phyloP scores from a whole-genome alignment of 306 rosid species.

The Rubus parviflorus region DNA sequence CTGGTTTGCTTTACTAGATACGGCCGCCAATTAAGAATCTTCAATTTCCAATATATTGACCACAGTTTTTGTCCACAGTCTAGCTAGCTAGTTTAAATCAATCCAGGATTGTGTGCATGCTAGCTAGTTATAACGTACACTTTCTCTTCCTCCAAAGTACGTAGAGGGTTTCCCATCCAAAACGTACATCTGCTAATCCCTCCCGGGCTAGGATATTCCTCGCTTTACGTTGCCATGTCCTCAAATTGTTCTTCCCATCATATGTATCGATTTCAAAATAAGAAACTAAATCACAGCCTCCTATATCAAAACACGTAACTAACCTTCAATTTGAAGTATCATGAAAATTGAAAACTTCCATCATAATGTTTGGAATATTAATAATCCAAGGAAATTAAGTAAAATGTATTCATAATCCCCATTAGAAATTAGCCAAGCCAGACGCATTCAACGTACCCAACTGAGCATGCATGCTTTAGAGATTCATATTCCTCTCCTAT shows the following conservation, averaged over 20 bases:
- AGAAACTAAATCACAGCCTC: background rate
- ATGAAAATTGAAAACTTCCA: background rate
- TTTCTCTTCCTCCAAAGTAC: background rate
- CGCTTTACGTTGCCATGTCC: background rate
- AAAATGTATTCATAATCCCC: background rate
- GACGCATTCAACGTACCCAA: background rate
- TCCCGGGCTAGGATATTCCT: background rate
- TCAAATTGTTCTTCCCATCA: slow-evolving; percentile 3
- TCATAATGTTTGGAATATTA: background rate
- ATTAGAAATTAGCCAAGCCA: background rate
- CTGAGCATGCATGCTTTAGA: background rate
- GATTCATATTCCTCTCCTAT: background rate
- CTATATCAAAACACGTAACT: background rate
- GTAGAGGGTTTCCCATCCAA: background rate
- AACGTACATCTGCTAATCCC: background rate
- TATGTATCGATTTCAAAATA: background rate
- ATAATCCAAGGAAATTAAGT: background rate
- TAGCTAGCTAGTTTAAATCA: background rate
- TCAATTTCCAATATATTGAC: background rate
- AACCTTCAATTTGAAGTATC: background rate
- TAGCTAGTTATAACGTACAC: background rate
- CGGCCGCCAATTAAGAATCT: background rate
- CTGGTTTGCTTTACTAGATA: background rate
- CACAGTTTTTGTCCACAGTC: background rate
- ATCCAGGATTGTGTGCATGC: background rate